phyloP scores from a whole-genome alignment of 768 basidiomycete species.

The Galerina sulciceps region DNA sequence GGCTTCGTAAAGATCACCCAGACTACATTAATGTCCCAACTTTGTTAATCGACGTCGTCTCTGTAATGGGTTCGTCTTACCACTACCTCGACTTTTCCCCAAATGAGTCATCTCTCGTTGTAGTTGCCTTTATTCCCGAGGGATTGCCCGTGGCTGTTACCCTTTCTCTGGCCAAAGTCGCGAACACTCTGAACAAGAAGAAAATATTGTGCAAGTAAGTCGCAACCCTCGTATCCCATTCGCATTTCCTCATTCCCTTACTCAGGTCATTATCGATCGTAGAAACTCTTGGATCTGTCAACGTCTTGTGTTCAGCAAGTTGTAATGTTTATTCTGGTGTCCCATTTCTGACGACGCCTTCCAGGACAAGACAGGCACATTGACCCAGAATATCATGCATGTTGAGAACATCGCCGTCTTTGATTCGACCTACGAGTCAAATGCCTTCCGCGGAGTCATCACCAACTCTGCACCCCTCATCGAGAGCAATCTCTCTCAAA shows the following conservation, averaged over 20 bases:
- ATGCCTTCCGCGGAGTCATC: conserved; percentile 20
- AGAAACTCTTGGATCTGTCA: conserved; percentile 68
- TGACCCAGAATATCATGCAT: conserved; percentile 65
- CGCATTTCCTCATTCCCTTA: neutral
- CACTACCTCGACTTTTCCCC: neutral
- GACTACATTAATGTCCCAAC: conserved; percentile 51
- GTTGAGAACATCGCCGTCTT: conserved; percentile 50
- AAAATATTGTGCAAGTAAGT: conserved; percentile 48
- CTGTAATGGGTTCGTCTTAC: conserved; percentile 45
- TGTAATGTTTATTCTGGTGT: neutral
- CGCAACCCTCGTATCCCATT: neutral
- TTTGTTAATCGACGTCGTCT: conserved; percentile 61
- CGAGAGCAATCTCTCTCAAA: conserved; percentile 26
- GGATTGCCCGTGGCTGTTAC: conserved; percentile 60
- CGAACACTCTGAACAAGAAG: conserved; percentile 45
- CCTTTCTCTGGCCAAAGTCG: conserved; percentile 47
- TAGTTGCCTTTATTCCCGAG: conserved; percentile 51
- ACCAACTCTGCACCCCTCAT: conserved; percentile 7
- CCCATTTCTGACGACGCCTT: neutral
- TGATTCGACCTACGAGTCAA: conserved; percentile 32
- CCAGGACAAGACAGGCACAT: conserved; percentile 63
- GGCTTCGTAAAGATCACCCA: conserved; percentile 45
- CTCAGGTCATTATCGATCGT: conserved; percentile 62
- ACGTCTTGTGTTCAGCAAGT: conserved; percentile 44
- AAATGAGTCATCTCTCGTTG: conserved; percentile 7